phyloP scores from a whole-genome alignment of 495 filamentous ascomycete genomes.

The Clavariopsis aquatica region DNA sequence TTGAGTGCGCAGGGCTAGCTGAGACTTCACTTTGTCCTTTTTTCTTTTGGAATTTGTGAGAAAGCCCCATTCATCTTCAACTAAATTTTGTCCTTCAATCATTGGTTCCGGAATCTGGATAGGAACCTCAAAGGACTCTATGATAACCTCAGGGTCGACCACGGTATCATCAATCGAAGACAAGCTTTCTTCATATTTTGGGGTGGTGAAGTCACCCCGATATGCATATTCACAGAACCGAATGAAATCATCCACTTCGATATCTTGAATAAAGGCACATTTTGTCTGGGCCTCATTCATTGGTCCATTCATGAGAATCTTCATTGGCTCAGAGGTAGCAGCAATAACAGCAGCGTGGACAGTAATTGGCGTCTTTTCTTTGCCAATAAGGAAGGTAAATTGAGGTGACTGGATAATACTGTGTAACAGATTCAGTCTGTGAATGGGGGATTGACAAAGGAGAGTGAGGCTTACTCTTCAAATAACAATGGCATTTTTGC shows the following conservation, averaged over 20 bases:
- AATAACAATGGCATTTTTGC: conserved; percentile 20
- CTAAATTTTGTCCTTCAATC: no score
- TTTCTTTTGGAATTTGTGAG: no score
- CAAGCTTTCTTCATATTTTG: background rate
- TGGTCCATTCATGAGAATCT: conserved; percentile 22
- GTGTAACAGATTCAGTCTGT: background rate
- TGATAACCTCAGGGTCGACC: no score
- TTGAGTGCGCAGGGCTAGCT: background rate
- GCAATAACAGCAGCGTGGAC: conserved; percentile 23
- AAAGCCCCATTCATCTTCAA: no score
- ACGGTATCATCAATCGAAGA: no score
- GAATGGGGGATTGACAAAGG: background rate
- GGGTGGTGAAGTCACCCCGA: conserved; percentile 25
- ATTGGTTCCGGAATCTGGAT: no score
- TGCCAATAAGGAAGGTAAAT: conserved; percentile 26
- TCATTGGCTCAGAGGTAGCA: background rate
- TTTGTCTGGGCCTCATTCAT: conserved; percentile 14
- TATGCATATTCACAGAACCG: conserved; percentile 36
- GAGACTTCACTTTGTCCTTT: background rate
- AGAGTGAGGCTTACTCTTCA: conserved; percentile 12
- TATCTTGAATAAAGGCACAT: conserved; percentile 11
- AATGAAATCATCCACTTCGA: conserved; percentile 28
- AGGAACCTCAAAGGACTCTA: no score
- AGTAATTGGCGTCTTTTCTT: conserved; percentile 1
- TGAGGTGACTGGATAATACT: conserved; percentile 16